Evolutionary conservation across 2,329 filamentous ascomycete genomes (phyloP).

Genomic region (Delphinella strobiligena): DNA sequence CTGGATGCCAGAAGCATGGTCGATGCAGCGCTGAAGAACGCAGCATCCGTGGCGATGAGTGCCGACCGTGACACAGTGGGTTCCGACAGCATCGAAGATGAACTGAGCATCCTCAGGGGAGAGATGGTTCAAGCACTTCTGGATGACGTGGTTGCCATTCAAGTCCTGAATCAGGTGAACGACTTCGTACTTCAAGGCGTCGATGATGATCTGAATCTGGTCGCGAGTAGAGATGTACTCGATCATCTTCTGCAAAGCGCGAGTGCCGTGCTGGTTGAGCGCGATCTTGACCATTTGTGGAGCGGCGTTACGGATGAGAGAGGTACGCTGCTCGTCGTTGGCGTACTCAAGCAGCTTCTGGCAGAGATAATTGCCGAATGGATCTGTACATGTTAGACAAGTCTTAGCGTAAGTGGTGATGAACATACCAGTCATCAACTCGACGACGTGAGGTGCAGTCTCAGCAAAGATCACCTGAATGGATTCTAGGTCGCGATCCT

Average conservation of each 20-base stretch:
- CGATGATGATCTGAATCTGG: conserved; percentile 79
- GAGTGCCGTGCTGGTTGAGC: conserved; percentile 91
- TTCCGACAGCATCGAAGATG: conserved; percentile 90
- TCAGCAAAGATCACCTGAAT: conserved; percentile 90
- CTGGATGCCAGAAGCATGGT: conserved; percentile 84
- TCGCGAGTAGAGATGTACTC: conserved; percentile 80
- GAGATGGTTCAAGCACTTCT: conserved; percentile 96
- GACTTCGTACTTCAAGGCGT: conserved; percentile 69
- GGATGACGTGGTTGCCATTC: conserved; percentile 97
- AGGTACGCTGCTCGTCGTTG: conserved; percentile 88
- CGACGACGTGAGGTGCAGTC: conserved; percentile 84
- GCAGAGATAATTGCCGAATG: conserved; percentile 98
- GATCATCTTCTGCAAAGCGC: conserved; percentile 98
- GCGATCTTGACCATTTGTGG: conserved; percentile 85
- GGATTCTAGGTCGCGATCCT: conserved; percentile 72
- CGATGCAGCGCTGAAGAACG: conserved; percentile 94
- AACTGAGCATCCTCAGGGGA: conserved; percentile 76
- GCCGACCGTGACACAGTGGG: conserved; percentile 76
- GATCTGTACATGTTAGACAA: conserved; percentile 44
- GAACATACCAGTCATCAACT: conserved; percentile 70
- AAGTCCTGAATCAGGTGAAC: conserved; percentile 93
- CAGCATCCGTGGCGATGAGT: conserved; percentile 97
- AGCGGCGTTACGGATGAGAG: conserved; percentile 80
- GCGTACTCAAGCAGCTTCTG: conserved; percentile 95
- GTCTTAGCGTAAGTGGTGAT: background rate